Conservation (phyloP, 192 early-diverging fungal genomes). For the Coemansia sp. region DNA sequence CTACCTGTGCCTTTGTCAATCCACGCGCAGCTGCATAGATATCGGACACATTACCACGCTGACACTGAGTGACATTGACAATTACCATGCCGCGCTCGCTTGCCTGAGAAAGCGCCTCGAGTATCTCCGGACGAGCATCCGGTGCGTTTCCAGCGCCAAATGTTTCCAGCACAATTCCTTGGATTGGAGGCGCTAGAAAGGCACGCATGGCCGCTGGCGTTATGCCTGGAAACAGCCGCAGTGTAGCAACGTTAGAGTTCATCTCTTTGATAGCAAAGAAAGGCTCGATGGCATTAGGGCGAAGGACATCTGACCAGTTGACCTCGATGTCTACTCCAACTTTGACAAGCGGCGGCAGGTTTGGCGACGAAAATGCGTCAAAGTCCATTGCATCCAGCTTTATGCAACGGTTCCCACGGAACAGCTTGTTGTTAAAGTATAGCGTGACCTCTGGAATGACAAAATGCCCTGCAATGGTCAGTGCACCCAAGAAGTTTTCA, state of each 20-base stretch:
- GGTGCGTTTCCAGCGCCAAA: conserved; percentile 98
- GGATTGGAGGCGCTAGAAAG: conserved; percentile 82
- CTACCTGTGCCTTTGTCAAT: conserved; percentile 74
- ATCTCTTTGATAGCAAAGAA: conserved; percentile 86
- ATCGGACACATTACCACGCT: conserved; percentile 82
- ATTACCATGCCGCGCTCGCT: conserved; percentile 93
- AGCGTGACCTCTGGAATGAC: conserved; percentile 94
- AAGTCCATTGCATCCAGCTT: conserved; percentile 82
- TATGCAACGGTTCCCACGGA: conserved; percentile 84
- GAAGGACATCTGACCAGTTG: conserved; percentile 82
- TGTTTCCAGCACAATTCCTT: conserved; percentile 92
- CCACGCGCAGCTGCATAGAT: conserved; percentile 89
- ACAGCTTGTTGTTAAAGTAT: conserved; percentile 94
- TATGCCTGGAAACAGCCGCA: conserved; percentile 95
- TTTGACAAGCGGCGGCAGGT: conserved; percentile 84
- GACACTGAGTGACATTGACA: conserved; percentile 93
- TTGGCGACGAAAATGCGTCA: conserved; percentile 86
- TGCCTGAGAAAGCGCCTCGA: conserved; percentile 82
- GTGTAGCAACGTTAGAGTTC: conserved; percentile 82
- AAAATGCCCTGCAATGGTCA: conserved; percentile 98
- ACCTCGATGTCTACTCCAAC: conserved; percentile 98
- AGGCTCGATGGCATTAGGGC: conserved; percentile 79
- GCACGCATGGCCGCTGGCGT: conserved; percentile 82
- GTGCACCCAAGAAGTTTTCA: conserved; percentile 92
- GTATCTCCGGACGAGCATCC: conserved; percentile 79